Evolutionary conservation across 768 basidiomycete genomes (phyloP).

Genomic region (Phaffia tasmanica): DNA sequence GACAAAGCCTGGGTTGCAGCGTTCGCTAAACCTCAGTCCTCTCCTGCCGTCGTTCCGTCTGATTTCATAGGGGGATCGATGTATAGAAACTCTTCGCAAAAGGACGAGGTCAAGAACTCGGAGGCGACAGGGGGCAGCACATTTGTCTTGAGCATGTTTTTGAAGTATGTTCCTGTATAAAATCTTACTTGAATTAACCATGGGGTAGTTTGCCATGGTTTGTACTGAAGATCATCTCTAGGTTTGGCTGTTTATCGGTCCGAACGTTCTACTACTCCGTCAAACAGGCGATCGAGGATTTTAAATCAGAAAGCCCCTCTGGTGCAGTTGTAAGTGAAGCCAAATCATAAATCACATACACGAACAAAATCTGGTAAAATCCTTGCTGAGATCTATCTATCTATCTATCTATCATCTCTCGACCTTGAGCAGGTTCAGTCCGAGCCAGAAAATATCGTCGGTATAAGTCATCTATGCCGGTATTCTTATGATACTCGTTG

Average conservation of each 20-base stretch:
- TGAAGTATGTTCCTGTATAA: conserved; percentile 20
- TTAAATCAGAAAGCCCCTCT: conserved; percentile 8
- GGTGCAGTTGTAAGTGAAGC: too few species aligned
- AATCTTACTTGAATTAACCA: too few species aligned
- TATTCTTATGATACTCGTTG: too few species aligned
- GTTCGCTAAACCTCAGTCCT: conserved; percentile 40
- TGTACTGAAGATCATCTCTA: conserved; percentile 31
- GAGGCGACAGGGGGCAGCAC: conserved; percentile 6
- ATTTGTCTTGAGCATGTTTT: conserved; percentile 14
- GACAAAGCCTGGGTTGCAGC: conserved; percentile 33
- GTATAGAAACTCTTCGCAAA: background rate
- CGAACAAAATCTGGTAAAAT: too few species aligned
- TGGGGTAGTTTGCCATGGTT: conserved; percentile 32
- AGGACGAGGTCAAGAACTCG: background rate
- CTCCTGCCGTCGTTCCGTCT: conserved; percentile 35
- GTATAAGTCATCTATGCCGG: conserved; percentile 8
- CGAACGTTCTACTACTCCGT: conserved; percentile 38
- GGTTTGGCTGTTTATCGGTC: conserved; percentile 39
- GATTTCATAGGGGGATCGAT: conserved; percentile 17
- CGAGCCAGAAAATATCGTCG: conserved; percentile 38
- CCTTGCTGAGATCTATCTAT: background rate
- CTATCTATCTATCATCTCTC: background rate
- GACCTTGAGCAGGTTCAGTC: conserved; percentile 19
- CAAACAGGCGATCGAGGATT: conserved; percentile 32
- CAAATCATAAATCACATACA: too few species aligned